Base-by-base conservation (phyloP, 2,329 filamentous ascomycete genomes). In the Chalaropsis thielavioides region DNA sequence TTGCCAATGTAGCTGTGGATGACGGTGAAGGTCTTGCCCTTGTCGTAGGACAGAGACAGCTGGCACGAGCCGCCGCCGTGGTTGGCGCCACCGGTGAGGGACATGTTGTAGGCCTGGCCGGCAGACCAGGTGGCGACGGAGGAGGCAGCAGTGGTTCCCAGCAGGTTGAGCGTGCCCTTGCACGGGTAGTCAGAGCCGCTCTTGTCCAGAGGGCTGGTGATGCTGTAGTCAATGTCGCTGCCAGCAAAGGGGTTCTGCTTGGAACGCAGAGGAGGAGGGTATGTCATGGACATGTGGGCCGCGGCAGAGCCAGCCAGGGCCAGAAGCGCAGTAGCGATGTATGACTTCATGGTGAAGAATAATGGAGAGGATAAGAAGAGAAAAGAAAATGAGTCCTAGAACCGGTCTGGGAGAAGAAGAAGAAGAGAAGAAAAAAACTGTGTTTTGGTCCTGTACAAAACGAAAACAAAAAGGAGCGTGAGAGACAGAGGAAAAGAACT, bases 61-160 rank as follows among this genome's bases (percentile, higher is more conserved):
- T 94, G 89, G 75, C 89, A 92, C 10, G 85, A 89, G 49, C 89
- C 89, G 46, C 89, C 88, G 44, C 78, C 77, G 75, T 90, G 88
- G 63, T 74, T 74, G 58, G 84, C 83, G 62, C 80, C 80, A 43
- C 88, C 88, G 66, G 75, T 76, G 64, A 92, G 76, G 67, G 80
- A 82, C 74, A 91, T 79, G 69, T 82, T 81, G 74, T 89, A 84
- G 35, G 76, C 74, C 65, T 79, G 74, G 41, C 89, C 89, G 5
- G 85, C 80, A 3, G 75, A 72, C 73, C 87, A 92, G 27, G 78
- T 82, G 43, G 81, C 83, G 22, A 84, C 81, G 3, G 83, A 74
- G 19, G 76, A 73, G 68, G 83, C 83, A 59, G 75, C 74, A 8
- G 74, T 62, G 40, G 78, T 79, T 70, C 79, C 80, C 41, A 83